Evolutionary conservation across 768 basidiomycete genomes (phyloP), one percentile per base, ranked within the genome.

Genomic region (Kwoniella sp.): DNA sequence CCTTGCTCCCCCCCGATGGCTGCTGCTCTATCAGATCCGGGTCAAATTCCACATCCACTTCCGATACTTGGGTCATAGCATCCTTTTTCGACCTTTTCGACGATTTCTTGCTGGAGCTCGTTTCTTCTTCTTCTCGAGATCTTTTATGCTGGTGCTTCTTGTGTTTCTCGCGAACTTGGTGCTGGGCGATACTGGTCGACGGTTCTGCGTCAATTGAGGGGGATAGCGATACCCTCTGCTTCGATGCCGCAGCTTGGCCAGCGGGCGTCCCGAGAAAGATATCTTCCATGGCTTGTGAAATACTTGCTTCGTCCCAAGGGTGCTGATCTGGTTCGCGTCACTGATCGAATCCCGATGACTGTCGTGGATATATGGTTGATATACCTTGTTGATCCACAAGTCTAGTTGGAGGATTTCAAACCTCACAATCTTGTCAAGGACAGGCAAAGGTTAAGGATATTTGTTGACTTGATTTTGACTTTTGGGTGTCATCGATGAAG

Each of bases 91-190:
- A 27, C 50, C 21, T 60, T 27, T 58, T 58, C 10, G 50, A 30
- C 37, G 50, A 30, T 44, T 60, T 49, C 48, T 49, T 49, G 48
- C 21, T 26, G 4, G 48, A 49, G 24, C 17, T 19, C 17, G 40
- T 44, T 19, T 60, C 52, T 29, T 65, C 52, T 29, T 65, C 62
- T 21, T 58, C 58, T 9, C 63, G 19, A 21, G 52, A 49, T 26
- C 51, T 21, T 19, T 65, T 65, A 25, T 49, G 57, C 33, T 50
- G 40, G 2, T 44, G 40, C 17, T 44, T 44, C 40, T 44, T 44
- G 17, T 44, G 40, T 44, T 44, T 44, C 40, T 19, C 40, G 3
- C 17, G 40, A 44, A 3, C 8, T 19, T 4, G 3, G 40, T 6
- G 8, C 17, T 15, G 8, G 40, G 40, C 17, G 40, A 9, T 44